A percentile compares a stretch with the other conserved stretches of the same genome.
These are phyloP conservation scores for Chlorella ohadii DNA, from an alignment of 139 green algal genomes.

Conservation along the genomic window DNA sequence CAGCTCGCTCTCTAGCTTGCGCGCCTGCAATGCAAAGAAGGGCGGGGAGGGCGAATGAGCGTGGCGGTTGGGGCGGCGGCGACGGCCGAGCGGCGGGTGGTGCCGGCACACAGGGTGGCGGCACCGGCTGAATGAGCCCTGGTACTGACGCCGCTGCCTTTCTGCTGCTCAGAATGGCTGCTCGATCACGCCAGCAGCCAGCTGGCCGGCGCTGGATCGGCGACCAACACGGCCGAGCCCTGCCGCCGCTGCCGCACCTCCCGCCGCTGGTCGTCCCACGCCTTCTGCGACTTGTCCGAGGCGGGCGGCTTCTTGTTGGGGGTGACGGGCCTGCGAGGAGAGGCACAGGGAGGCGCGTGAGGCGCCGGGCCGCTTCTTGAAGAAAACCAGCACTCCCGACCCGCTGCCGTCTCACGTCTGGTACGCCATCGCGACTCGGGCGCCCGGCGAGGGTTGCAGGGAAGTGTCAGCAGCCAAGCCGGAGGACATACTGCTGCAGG, in stretches of 20 bases:
- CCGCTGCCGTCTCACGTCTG: not conserved
- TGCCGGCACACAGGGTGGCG: no score
- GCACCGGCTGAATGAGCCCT: no score
- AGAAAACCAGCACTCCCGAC: not conserved
- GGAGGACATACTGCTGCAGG: not conserved
- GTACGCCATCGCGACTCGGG: not conserved
- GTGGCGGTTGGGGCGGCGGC: not conserved
- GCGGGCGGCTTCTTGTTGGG: slow-evolving; percentile 4
- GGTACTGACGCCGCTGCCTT: no score
- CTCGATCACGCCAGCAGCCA: no score
- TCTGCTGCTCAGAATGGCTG: no score
- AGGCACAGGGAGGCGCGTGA: not conserved
- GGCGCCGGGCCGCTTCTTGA: no score
- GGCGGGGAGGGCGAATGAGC: not conserved
- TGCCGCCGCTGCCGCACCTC: slow-evolving; percentile 40
- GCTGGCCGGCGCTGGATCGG: no score
- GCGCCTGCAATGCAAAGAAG: slow-evolving; percentile 60
- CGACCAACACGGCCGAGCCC: no score
- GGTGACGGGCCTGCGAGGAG: not conserved
- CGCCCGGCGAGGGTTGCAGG: not conserved
- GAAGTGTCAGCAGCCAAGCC: not conserved
- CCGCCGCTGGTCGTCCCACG: slow-evolving; percentile 50
- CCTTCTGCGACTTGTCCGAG: slow-evolving; percentile 20
- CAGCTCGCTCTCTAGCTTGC: slow-evolving; percentile 91
- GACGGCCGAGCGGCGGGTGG: not conserved